Base-by-base conservation (phyloP, 2,329 filamentous ascomycete genomes). In the Helotiales sp. region DNA sequence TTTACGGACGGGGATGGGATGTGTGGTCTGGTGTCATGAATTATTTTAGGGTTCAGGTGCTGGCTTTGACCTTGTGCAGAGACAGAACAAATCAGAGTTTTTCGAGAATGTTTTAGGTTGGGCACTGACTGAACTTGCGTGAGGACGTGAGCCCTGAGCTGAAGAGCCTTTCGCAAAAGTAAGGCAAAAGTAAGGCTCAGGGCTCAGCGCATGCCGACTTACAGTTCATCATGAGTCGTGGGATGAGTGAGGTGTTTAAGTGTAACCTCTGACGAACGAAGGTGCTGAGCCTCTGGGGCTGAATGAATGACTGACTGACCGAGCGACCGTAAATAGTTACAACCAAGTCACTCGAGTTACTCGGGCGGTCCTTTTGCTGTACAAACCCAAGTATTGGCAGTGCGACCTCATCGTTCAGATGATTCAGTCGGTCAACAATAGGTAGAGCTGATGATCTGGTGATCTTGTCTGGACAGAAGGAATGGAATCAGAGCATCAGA, bases 191-290 rank as follows among this genome's bases (percentile, higher is more conserved):
- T n/a, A n/a, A n/a, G n/a, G n/a, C n/a, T n/a, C n/a, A n/a, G n/a
- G n/a, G n/a, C 32, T 40, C 55, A 43, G 20, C 55, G 3, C 20
- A 58, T 43, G 28, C 26, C 5, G n/a, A 52, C 26, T 52, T 52
- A 58, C 55, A 40, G 34, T 22, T 20, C 26, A n/a, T 43, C 34
- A 45, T 60, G 57, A 60, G 37, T 60, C 57, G 40, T 43, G 24
- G 24, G 24, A 30, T 45, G 37, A 32, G 28, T 22, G 7, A 11
- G 57, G 22, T 40, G 13, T 30, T 13, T 8, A 60, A 47, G 37
- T 60, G 57, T 60, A 60, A 45, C 55, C 52, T 57, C 52, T 57
- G 52, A 57, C 52, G 6, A 57, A 57, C 52, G 6, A 57, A 24
- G 15, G 52, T 57, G 26, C 26, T 60, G 34, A 43, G 55, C 37